Conservation (phyloP, 768 basidiomycete species). For the Amanita phalloides region DNA sequence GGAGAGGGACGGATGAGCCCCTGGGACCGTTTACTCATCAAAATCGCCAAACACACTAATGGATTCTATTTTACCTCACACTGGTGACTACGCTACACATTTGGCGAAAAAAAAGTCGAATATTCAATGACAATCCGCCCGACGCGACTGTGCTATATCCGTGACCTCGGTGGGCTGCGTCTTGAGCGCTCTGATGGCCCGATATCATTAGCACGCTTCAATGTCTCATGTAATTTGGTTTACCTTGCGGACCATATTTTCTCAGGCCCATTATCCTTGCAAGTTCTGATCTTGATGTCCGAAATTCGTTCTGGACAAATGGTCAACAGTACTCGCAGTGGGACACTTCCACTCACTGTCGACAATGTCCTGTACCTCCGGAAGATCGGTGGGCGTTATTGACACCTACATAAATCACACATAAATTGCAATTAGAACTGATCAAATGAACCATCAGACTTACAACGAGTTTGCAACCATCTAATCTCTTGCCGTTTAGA, state of each 20-base stretch:
- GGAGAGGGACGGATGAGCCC: not conserved
- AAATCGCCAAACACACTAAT: not conserved
- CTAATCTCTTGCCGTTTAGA: conserved; percentile 24
- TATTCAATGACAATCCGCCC: conserved; percentile 17
- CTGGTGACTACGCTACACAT: conserved; percentile 8
- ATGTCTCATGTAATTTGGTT: not conserved
- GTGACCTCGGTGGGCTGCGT: conserved; percentile 12
- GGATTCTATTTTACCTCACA: not conserved
- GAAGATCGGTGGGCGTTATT: conserved; percentile 24
- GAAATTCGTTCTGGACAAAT: conserved; percentile 1
- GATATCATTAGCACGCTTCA: not conserved
- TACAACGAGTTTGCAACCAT: conserved; percentile 31
- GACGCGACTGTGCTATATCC: conserved; percentile 9
- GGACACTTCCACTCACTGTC: conserved; percentile 12
- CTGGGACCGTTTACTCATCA: conserved; percentile 1
- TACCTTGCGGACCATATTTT: not conserved
- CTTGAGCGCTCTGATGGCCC: conserved; percentile 11
- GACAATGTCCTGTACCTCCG: conserved; percentile 25
- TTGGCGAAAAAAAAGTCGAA: conserved; percentile 21
- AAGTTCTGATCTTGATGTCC: conserved; percentile 1
- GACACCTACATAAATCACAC: conserved; percentile 19
- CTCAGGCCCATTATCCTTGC: not conserved
- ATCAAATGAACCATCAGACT: conserved; percentile 9
- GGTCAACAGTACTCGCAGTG: not conserved
- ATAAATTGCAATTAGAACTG: not conserved